A percentile compares a stretch with the other conserved stretches of the same genome.
These are phyloP conservation scores for Oryza australiensis DNA, from an alignment of 176 grass and related monocot species.

Conservation along the genomic window DNA sequence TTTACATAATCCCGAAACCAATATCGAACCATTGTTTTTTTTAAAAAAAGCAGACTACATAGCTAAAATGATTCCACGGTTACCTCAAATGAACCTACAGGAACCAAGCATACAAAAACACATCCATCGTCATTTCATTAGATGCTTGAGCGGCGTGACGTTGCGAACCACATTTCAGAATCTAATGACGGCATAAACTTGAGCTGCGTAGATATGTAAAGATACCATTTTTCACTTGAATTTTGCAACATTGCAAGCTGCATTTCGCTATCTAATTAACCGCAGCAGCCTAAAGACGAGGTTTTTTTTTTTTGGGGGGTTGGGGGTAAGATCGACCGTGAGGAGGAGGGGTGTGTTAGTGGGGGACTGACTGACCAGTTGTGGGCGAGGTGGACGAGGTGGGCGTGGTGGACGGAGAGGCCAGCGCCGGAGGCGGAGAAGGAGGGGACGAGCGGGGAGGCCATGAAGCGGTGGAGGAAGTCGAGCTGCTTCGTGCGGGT, in stretches of 20 bases:
- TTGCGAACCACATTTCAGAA: background rate
- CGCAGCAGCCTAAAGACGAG: background rate
- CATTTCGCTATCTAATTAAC: background rate
- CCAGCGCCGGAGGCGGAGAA: slow-evolving; percentile 53
- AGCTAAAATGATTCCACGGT: background rate
- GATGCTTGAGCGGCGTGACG: background rate
- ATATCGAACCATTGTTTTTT: background rate
- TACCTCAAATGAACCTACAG: background rate
- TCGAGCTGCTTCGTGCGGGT: slow-evolving; percentile 97
- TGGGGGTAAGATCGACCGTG: background rate
- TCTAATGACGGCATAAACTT: background rate
- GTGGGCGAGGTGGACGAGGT: slow-evolving; percentile 59
- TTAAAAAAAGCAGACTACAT: background rate
- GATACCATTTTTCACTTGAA: too few relatives aligned
- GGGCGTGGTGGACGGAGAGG: slow-evolving; percentile 79
- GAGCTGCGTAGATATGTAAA: background rate
- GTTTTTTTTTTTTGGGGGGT: too few relatives aligned
- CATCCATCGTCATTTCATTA: background rate
- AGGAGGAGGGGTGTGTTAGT: background rate
- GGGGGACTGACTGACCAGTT: slow-evolving; percentile 59
- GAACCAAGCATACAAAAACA: background rate
- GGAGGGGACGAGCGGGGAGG: slow-evolving; percentile 78
- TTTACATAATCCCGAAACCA: background rate
- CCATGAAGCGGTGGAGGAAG: slow-evolving; percentile 97
- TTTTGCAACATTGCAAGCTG: background rate